Conservation (phyloP, 208 protist genomes). For the Leishmania gerbilli region DNA sequence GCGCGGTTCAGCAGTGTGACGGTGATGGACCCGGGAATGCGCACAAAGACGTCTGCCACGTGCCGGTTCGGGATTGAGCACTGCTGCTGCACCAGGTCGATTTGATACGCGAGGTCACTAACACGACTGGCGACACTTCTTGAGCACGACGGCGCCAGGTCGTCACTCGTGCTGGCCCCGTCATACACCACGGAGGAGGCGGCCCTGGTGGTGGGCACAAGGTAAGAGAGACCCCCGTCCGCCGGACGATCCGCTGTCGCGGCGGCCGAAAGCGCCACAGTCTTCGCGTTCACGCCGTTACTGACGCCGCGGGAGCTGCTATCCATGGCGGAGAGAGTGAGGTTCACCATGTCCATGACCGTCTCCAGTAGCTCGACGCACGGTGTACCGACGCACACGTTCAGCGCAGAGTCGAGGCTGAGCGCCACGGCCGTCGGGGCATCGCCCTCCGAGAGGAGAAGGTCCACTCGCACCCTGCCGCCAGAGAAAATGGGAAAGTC, state of each 20-base stretch:
- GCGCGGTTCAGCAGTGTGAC: conserved; percentile 69
- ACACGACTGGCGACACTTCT: not conserved
- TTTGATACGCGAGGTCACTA: conserved; percentile 33
- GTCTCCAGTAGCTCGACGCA: conserved; percentile 79
- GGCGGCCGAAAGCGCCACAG: not conserved
- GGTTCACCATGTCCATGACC: conserved; percentile 79
- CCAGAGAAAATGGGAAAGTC: conserved; percentile 52
- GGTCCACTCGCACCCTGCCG: conserved; percentile 39
- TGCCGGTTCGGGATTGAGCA: conserved; percentile 42
- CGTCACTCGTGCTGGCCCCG: not conserved
- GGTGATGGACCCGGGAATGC: conserved; percentile 49
- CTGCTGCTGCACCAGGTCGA: conserved; percentile 35
- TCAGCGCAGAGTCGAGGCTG: conserved; percentile 43
- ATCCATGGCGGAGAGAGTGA: conserved; percentile 50
- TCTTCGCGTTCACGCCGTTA: conserved; percentile 2
- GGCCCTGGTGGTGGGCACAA: not conserved
- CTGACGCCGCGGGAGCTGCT: not conserved
- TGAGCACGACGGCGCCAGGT: not conserved
- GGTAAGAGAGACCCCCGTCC: not conserved
- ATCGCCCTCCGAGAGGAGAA: conserved; percentile 39
- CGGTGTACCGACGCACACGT: conserved; percentile 66
- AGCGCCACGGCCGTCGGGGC: conserved; percentile 38
- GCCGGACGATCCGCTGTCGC: not conserved
- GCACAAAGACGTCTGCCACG: conserved; percentile 64
- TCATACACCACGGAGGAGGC: not conserved